Evolutionary conservation across 2,329 filamentous ascomycete species (phyloP), one percentile per base, ranked within the genome.

Genomic region (Sclerotinia spermophila): DNA sequence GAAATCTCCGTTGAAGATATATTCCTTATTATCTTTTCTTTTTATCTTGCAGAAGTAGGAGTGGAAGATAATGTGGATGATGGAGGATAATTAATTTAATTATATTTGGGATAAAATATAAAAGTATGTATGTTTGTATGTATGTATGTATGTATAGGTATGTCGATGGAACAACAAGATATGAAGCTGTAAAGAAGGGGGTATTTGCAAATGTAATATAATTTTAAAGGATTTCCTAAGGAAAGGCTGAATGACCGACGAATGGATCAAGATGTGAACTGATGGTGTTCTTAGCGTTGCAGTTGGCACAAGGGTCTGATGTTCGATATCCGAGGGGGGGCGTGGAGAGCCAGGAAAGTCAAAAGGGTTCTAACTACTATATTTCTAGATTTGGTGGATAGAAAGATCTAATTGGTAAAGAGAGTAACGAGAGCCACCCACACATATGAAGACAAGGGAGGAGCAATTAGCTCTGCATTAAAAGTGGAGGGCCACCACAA

Each of bases 1-100:
- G 40, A 68, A 40, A 51, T 45, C 55, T 68, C 66, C 66, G 45
- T 51, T 69, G 67, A 69, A 30, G 58, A 38, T 68, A 51, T 53
- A 58, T 58, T 59, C 38, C 33, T 38, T 58, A n/a, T 11, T 3
- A 27, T 40, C 5, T 35, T 13, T 51, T 51, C 10, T 53, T 42
- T 21, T 40, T 13, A 21, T 45, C 21, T 30, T 15, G 45, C 40
- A 53, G 33, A 15, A 48, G 21, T 19, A 44, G 33, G 27, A 27
- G 48, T 3, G 17, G 48, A 17, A 17, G 48, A 27, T 53, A n/a
- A 53, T 27, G 48, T 53, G 48, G 48, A 30, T 17, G 48, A 53
- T 17, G 42, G 27, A 35, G 27, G 27, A 30, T 44, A 45, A 62
- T 45, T 62, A 33, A 2, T n/a, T 48, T 65, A 8, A 51, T 44